A percentile compares a stretch with the other conserved stretches of the same genome.
These are phyloP conservation scores for Nicotiana rustica DNA, from an alignment of 305 asterid species.

Conservation along the genomic window DNA sequence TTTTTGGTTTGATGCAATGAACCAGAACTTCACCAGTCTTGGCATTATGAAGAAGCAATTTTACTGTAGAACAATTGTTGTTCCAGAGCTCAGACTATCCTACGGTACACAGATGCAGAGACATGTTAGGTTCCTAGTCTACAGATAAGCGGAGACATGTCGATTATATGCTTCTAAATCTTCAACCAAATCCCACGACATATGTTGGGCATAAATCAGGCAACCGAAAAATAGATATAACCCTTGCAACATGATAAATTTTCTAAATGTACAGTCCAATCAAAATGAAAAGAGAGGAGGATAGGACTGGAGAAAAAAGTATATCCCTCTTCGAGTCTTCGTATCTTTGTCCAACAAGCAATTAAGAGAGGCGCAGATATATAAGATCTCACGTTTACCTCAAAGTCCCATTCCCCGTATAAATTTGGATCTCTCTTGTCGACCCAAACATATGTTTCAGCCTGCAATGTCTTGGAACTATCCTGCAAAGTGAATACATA, in stretches of 20 bases:
- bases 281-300: background rate
- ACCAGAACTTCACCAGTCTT: background rate
- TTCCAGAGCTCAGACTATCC: constrained; percentile 13
- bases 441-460: constrained; percentile 70
- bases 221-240: background rate
- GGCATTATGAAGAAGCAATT: background rate
- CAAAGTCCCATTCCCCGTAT: constrained; percentile 82
- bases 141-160: background rate
- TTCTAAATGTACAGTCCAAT: background rate
- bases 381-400: constrained; percentile 51
- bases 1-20: background rate
- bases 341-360: constrained; percentile 15
- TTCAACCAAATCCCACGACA: background rate
- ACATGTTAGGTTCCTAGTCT: background rate
- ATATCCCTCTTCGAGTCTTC: background rate
- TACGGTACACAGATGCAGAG: background rate
- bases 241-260: background rate
- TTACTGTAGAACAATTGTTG: background rate
- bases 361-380: background rate
- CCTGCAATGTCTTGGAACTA: constrained; percentile 64
- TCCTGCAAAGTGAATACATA: constrained; percentile 57
- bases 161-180: background rate
- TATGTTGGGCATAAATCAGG: background rate
- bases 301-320: background rate
- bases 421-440: constrained; percentile 76